Evolutionary conservation across 352 stramenopile genomes (phyloP).

Genomic region (Globisporangium ultimum): DNA sequence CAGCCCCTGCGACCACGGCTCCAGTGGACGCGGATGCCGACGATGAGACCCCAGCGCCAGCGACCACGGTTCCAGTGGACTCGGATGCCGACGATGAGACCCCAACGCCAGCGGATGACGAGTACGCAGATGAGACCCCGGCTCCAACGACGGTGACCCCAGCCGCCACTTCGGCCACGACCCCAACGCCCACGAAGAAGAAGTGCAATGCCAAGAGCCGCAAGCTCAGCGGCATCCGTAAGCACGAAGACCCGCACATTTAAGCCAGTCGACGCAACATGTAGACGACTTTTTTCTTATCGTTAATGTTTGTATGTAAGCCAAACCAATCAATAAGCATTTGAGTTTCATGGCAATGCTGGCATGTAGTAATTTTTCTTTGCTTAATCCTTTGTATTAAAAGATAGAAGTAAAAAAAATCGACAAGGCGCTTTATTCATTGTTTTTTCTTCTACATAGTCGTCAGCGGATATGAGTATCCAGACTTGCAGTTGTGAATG

Average conservation of each 20-base stretch:
- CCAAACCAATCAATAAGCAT: too few relatives aligned
- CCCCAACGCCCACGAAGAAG: constrained; percentile 2
- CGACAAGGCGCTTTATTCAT: too few relatives aligned
- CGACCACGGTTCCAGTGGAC: neutral
- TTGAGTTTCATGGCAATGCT: too few relatives aligned
- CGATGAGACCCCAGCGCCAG: neutral
- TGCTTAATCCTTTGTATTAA: too few relatives aligned
- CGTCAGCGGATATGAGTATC: too few relatives aligned
- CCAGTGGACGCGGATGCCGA: neutral
- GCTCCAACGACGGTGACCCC: constrained; percentile 12
- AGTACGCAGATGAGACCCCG: constrained; percentile 13
- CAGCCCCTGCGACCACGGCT: neutral
- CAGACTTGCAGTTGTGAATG: too few relatives aligned
- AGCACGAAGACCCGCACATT: neutral
- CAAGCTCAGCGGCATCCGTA: neutral
- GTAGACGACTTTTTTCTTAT: neutral
- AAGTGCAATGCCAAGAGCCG: neutral
- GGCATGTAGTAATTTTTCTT: too few relatives aligned
- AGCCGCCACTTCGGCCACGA: constrained; percentile 9
- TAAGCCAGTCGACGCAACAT: neutral
- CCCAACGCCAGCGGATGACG: constrained; percentile 6
- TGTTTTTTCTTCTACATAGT: too few relatives aligned
- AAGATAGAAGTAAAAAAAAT: too few relatives aligned
- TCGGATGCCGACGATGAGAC: constrained; percentile 16
- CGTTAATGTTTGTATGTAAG: neutral